Conservation (phyloP, 257 asterid species). For the Nicotiana benthamiana region DNA sequence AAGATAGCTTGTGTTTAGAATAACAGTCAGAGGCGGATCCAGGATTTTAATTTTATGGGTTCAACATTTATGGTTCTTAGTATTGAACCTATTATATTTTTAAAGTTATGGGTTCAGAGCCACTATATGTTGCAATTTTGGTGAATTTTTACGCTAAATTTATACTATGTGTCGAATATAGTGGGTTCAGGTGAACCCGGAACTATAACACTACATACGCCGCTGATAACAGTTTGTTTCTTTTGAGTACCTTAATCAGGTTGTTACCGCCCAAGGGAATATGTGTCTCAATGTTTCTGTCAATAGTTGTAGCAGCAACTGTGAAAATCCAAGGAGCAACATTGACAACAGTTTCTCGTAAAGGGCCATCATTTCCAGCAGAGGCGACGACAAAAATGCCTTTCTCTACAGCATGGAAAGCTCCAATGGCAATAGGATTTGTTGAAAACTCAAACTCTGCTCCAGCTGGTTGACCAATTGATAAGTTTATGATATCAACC, state of each 20-base stretch:
- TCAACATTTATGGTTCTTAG: too few relatives aligned
- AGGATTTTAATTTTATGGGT: too few relatives aligned
- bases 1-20: neutral
- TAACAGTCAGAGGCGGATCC: neutral
- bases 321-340: slow-evolving; percentile 15
- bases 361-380: slow-evolving; percentile 64
- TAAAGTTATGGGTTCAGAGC: too few relatives aligned
- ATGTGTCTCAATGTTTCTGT: neutral
- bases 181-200: too few relatives aligned
- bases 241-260: neutral
- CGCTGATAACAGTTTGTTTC: neutral
- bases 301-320: slow-evolving; percentile 14
- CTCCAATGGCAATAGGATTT: slow-evolving; percentile 60
- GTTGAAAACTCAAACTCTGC: slow-evolving; percentile 16
- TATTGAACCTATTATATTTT: too few relatives aligned
- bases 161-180: too few relatives aligned
- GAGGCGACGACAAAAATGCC: slow-evolving; percentile 58
- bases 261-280: neutral
- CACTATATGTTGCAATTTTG: too few relatives aligned
- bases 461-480: slow-evolving; percentile 39
- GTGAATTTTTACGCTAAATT: too few relatives aligned
- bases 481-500: slow-evolving; percentile 55
- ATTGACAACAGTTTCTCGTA: neutral
- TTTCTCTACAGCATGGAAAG: slow-evolving; percentile 59
- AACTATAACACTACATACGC: too few relatives aligned